Conservation (phyloP, 2,329 filamentous ascomycete genomes). For the Sclerotinia trifoliorum region DNA sequence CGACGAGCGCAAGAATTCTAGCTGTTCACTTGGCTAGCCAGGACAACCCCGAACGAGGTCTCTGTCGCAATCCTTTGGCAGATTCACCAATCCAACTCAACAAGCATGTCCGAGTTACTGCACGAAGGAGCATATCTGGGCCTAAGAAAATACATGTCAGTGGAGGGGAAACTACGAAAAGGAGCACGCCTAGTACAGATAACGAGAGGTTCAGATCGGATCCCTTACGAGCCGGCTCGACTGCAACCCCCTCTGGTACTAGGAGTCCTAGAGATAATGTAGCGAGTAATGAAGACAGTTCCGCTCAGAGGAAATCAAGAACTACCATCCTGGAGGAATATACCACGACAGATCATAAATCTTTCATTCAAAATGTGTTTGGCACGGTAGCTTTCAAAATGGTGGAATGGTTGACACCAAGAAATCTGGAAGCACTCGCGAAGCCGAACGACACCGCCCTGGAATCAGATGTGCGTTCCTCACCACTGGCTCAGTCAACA, state of each 20-base stretch:
- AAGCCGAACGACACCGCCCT: conserved; percentile 20
- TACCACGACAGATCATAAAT: conserved; percentile 55
- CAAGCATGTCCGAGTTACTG: conserved; percentile 8
- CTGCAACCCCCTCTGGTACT: background rate
- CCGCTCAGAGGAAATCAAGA: conserved; percentile 4
- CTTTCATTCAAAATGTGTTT: conserved; percentile 64
- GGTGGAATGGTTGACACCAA: conserved; percentile 67
- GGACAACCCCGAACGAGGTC: conserved; percentile 67
- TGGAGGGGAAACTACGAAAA: background rate
- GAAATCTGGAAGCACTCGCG: conserved; percentile 39
- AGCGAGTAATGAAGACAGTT: background rate
- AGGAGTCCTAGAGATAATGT: background rate
- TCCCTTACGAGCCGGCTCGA: background rate
- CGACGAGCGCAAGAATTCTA: conserved; percentile 76
- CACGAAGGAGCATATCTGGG: conserved; percentile 13
- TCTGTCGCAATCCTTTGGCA: conserved; percentile 53
- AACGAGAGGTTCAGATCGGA: background rate
- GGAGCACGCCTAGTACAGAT: background rate
- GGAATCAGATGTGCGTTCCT: background rate
- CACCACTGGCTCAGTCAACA: background rate
- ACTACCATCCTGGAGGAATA: conserved; percentile 28
- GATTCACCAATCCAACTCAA: conserved; percentile 19
- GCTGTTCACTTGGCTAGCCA: conserved; percentile 79
- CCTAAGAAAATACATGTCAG: background rate
- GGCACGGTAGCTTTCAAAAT: conserved; percentile 66